Base-by-base conservation (phyloP, 192 early-diverging fungal species). In the Podochytrium sp. region DNA sequence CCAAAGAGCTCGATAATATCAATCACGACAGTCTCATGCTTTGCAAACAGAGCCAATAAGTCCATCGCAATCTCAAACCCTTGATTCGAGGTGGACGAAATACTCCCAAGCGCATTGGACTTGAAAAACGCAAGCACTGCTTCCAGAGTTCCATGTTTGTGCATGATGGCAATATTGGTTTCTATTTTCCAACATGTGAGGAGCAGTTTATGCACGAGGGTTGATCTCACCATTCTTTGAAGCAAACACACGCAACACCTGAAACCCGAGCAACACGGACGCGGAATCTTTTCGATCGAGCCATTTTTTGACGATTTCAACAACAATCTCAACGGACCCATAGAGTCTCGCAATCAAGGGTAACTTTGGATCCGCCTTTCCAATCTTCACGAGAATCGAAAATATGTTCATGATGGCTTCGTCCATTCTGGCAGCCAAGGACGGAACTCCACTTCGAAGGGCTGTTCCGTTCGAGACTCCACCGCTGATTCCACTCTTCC, bases 331-430 rank as follows among this genome's bases (percentile, higher is more conserved):
- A 41, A 85, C 73, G 23, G 76, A 63, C 0, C 76, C 73, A 39
- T 81, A 76, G 3, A 83, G 65, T 43, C 82, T 66, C 12, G 79
- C 79, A 39, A 84, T 40, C 29, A 84, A 40, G 4, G 82, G 60
- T 27, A 81, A 37, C 65, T 84, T 84, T 14, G 76, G 3, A 52
- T 83, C 82, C 80, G 29, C 50, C 14, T 55, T 83, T 6, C 69
- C 65, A 5, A 86, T 23, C 56, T 76, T 79, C 29, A 60, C 53
- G 29, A 86, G 20, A 30, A 86, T 34, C 40, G 40, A 53, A 34
- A 82, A 71, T n/a, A 79, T 43, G 34, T 79, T 80, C 23, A 30
- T 39, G 40, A 80, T 33, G 27, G 83, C 47, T 58, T 86, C 85
- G 32, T 86, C 85, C 20, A 71, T 60, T 63, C 57, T n/a, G 33